A percentile compares a stretch with the other conserved stretches of the same genome.
These are phyloP conservation scores for Ceratocystis papillata DNA, from an alignment of 2,329 filamentous ascomycete genomes.

Conservation along the genomic window DNA sequence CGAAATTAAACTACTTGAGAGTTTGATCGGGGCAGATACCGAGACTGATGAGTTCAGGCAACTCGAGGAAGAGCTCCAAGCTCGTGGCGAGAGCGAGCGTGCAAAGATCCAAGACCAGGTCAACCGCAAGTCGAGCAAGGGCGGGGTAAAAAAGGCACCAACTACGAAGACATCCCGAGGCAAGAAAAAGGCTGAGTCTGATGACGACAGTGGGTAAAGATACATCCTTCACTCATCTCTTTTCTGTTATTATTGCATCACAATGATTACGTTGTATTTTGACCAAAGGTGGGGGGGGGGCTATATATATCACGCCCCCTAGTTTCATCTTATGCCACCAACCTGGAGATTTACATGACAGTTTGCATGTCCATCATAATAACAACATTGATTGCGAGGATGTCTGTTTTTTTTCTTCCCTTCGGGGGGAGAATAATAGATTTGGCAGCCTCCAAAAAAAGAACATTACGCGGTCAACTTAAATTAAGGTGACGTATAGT, in stretches of 20 bases:
- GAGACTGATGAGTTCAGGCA: constrained; percentile 61
- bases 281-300: not conserved
- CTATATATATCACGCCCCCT: not conserved
- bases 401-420: too few species aligned
- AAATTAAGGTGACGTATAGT: constrained; percentile 1
- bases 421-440: not conserved
- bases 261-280: not conserved
- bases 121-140: constrained; percentile 59
- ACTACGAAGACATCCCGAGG: constrained; percentile 31
- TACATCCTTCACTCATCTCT: not conserved
- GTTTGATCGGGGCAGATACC: constrained; percentile 70
- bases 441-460: not conserved
- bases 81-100: constrained; percentile 59
- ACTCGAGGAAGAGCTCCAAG: constrained; percentile 54
- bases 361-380: not conserved
- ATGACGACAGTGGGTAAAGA: constrained; percentile 14
- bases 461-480: not conserved
- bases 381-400: not conserved
- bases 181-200: constrained; percentile 27
- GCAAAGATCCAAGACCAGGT: constrained; percentile 67
- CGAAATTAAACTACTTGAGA: constrained; percentile 91
- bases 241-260: not conserved
- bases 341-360: not conserved
- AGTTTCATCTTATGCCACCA: not conserved
- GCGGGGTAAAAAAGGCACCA: constrained; percentile 35